Evolutionary conservation across 495 filamentous ascomycete genomes (phyloP).

Genomic region (Tuber borchii): DNA sequence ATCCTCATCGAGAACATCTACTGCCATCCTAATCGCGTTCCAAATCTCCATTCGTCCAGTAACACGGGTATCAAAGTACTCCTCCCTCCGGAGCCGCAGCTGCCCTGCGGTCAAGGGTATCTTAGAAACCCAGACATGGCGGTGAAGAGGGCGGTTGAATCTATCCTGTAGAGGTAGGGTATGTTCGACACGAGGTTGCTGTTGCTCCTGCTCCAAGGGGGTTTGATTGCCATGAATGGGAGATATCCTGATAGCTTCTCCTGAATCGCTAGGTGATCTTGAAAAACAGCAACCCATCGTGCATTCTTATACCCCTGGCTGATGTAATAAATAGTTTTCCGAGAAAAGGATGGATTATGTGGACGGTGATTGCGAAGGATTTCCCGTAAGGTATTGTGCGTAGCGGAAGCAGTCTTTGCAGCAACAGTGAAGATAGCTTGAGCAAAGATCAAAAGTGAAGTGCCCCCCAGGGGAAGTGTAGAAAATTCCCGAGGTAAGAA

Average conservation of each 20-base stretch:
- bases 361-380: not conserved
- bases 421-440: not conserved
- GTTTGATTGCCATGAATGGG: constrained; percentile 4
- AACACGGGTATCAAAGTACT: constrained; percentile 80
- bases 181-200: not conserved
- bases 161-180: constrained; percentile 45
- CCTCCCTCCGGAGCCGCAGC: constrained; percentile 50
- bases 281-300: constrained; percentile 17
- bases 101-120: constrained; percentile 52
- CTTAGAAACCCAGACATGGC: constrained; percentile 50
- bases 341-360: not conserved
- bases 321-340: not conserved
- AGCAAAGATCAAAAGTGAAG: not conserved
- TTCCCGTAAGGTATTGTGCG: not conserved
- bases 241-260: constrained; percentile 8
- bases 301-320: constrained; percentile 7
- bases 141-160: constrained; percentile 50
- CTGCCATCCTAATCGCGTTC: constrained; percentile 61
- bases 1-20: constrained; percentile 60
- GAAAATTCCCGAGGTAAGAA: not conserved
- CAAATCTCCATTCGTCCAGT: constrained; percentile 71
- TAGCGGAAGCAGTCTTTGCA: not conserved
- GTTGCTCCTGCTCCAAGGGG: constrained; percentile 1
- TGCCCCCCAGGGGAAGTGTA: not conserved
- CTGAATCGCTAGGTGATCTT: not conserved